phyloP scores from a whole-genome alignment of 306 rosid species.

The Rubus idaeus region DNA sequence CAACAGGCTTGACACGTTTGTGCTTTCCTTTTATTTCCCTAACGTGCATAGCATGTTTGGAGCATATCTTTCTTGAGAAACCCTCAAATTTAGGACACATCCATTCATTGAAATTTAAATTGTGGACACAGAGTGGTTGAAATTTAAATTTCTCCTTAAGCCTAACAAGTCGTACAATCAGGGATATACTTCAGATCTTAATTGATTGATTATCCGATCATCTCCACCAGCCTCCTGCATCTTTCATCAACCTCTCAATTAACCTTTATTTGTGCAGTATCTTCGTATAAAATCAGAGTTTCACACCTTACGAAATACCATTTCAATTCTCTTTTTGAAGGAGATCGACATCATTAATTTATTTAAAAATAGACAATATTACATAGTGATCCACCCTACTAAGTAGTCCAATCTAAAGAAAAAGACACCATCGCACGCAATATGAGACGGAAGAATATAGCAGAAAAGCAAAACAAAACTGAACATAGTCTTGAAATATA shows the following conservation, averaged over 20 bases:
- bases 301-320: not conserved
- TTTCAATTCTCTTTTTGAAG: not conserved
- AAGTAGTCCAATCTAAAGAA: too few species aligned
- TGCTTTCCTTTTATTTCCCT: not conserved
- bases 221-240: not conserved
- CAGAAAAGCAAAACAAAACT: too few species aligned
- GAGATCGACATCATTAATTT: too few species aligned
- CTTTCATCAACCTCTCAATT: not conserved
- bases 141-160: too few species aligned
- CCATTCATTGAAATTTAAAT: not conserved
- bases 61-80: not conserved
- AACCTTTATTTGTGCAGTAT: not conserved
- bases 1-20: not conserved
- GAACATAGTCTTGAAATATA: too few species aligned
- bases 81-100: not conserved
- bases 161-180: too few species aligned
- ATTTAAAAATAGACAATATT: too few species aligned
- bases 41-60: conserved; percentile 9
- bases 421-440: too few species aligned
- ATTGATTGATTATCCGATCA: not conserved
- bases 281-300: not conserved
- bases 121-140: not conserved
- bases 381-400: too few species aligned
- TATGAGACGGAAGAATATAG: too few species aligned
- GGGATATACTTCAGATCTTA: not conserved